Base-by-base conservation (phyloP, 108 stramenopile genomes). In the Nitzschia sp. region DNA sequence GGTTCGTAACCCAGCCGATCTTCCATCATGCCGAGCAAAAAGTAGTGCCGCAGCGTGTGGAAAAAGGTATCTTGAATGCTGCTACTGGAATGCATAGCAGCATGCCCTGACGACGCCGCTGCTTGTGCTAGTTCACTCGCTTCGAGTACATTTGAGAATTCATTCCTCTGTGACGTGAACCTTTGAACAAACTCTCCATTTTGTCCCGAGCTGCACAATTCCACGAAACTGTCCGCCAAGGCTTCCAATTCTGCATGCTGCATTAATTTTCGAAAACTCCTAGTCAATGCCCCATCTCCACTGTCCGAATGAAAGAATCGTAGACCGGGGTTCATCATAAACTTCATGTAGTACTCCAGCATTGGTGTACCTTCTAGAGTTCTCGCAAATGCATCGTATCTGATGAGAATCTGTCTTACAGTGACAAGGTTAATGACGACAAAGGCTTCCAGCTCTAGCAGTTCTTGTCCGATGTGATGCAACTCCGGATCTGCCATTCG, bases 381-480 rank as follows among this genome's bases (percentile, higher is more conserved):
- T 42, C 88, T 71, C 1, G 71, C 74, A 60, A 81, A 85, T 25
- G 81, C 87, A 74, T 92, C 88, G 61, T 92, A 92, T 42, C 81
- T 59, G 26, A 87, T 84, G 27, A 92, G 65, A 11, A 86, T 71
- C 69, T 92, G 91, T 49, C 83, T 78, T 0, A 85, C 49, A 0
- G 81, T 77, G 11, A 86, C 68, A 24, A 87, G 49, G 46, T 92
- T 92, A 9, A 80, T 79, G 48, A 73, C 73, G 46, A 85, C 77
- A 77, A 86, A 89, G 2, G 85, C 86, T 51, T 80, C 66, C 2
- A 89, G 48, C 65, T 92, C 91, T 1, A 92, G 78, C 25, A 92
- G 66, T 64, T 89, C 84, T 0, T 59, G 34, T 26, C 74, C 82
- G 11, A 83, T 30, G 24, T 57, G 18, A 5, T 49, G 70, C 33